These are phyloP conservation scores for Pouteria campechiana DNA, from an alignment of 179 eudicot species.

Conservation along the genomic window DNA sequence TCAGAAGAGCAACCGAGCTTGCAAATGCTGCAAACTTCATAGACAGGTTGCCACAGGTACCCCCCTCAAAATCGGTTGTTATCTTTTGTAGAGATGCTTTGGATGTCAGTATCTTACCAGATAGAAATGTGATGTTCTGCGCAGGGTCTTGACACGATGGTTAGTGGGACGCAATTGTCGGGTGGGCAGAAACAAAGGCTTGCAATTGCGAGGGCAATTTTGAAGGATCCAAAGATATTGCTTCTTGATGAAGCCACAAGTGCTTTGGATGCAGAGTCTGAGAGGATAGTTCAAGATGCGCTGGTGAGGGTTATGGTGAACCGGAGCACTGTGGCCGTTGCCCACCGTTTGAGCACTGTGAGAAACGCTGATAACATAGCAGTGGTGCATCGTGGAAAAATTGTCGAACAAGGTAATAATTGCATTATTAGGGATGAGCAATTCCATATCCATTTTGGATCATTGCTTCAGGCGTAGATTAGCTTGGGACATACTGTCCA, in stretches of 20 bases:
- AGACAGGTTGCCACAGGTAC: constrained; percentile 69
- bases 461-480: no score
- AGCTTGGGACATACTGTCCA: no score
- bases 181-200: constrained; percentile 94
- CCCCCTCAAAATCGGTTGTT: neutral
- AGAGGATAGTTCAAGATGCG: constrained; percentile 76
- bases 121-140: neutral
- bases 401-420: constrained; percentile 66
- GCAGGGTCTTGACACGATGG: constrained; percentile 82
- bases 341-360: constrained; percentile 76
- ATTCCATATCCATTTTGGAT: no score
- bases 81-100: neutral
- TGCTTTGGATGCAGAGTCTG: constrained; percentile 85
- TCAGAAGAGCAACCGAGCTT: constrained; percentile 56
- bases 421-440: neutral
- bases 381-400: constrained; percentile 65
- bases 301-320: constrained; percentile 61
- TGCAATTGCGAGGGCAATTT: constrained; percentile 83
- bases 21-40: constrained; percentile 82
- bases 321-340: constrained; percentile 70
- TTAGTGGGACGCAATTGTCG: constrained; percentile 80
- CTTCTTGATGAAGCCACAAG: constrained; percentile 92
- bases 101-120: neutral
- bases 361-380: constrained; percentile 73
- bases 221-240: constrained; percentile 67